Base-by-base conservation (phyloP, 2,329 filamentous ascomycete genomes). In the Aspergillus sp. region DNA sequence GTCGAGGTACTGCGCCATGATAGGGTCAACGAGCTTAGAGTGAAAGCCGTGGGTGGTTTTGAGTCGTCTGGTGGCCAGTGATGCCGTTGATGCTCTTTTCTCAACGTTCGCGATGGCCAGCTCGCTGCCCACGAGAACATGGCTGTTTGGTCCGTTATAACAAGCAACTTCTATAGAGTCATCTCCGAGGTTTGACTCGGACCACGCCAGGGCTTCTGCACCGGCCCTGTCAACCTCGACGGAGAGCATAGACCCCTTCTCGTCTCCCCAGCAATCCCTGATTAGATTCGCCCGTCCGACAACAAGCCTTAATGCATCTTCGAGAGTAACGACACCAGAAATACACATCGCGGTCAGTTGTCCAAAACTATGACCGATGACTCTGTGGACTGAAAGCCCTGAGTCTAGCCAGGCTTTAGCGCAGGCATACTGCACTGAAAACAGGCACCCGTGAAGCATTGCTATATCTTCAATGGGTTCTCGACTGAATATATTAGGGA, bases 11-110 rank as follows among this genome's bases (percentile, higher is more conserved):
- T 78, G 63, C 0, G 45, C 15, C 7, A 69, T 54, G 0, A 80
- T 44, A 0, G 56, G 48, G 0, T 82, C 77, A 0, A 77, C 74
- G 0, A 82, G 69, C 0, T 56, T 48, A 0, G 75, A 82, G 60
- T 83, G 81, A 62, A 81, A 83, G 0, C 76, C 80, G 55, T 82
- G 74, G 0, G 79, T 78, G 1, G 80, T 76, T 12, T 76, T 70
- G 0, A 83, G 72, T 4, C 60, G 63, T 79, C 79, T 22, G 7
- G 53, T 48, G 5, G 13, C 20, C 20, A 24, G 22, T 6, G 11
- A 5, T 13, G 42, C 42, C 2, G 42, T 15, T 24, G 13, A 24
- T 12, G 42, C 18, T 30, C 26, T 30, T 4, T 1, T 30, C 20
- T 24, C 13, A 3, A 57, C 39, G 0, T 58, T 61, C 3, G 75